phyloP scores from a whole-genome alignment of 1,284 basidiomycete species.

The Ceratobasidium sp. region DNA sequence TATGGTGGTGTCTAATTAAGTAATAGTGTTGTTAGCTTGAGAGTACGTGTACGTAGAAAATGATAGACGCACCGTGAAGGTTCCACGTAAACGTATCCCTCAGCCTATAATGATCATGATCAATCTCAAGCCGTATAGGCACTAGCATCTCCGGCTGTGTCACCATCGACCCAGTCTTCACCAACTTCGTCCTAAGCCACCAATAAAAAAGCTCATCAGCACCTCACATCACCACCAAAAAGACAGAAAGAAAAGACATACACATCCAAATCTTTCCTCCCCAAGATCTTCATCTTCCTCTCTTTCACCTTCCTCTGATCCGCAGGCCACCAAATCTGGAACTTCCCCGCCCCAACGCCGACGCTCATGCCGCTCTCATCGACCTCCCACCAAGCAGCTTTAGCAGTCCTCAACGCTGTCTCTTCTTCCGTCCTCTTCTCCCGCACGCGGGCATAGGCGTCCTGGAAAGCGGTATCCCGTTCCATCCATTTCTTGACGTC shows the following conservation, averaged over 20 bases:
- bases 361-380: conserved; percentile 45
- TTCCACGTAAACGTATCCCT: conserved; percentile 99
- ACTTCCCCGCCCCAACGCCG: conserved; percentile 56
- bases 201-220: conserved; percentile 7
- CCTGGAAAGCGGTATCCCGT: conserved; percentile 64
- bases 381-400: conserved; percentile 56
- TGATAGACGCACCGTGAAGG: conserved; percentile 75
- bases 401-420: conserved; percentile 54
- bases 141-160: conserved; percentile 79
- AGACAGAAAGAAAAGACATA: conserved; percentile 59
- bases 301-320: conserved; percentile 62
- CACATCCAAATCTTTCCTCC: conserved; percentile 72
- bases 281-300: conserved; percentile 69
- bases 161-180: background rate
- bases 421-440: conserved; percentile 55
- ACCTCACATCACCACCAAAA: background rate
- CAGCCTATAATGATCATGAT: conserved; percentile 90
- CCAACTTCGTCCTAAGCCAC: conserved; percentile 32
- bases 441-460: conserved; percentile 55
- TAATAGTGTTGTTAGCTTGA: conserved; percentile 42
- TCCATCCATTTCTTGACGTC: conserved; percentile 68
- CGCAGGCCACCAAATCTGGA: conserved; percentile 77
- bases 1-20: conserved; percentile 79
- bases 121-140: conserved; percentile 94
- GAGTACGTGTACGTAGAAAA: conserved; percentile 26